Conservation (phyloP, 2,329 filamentous ascomycete species). For the Talaromyces piceae region DNA sequence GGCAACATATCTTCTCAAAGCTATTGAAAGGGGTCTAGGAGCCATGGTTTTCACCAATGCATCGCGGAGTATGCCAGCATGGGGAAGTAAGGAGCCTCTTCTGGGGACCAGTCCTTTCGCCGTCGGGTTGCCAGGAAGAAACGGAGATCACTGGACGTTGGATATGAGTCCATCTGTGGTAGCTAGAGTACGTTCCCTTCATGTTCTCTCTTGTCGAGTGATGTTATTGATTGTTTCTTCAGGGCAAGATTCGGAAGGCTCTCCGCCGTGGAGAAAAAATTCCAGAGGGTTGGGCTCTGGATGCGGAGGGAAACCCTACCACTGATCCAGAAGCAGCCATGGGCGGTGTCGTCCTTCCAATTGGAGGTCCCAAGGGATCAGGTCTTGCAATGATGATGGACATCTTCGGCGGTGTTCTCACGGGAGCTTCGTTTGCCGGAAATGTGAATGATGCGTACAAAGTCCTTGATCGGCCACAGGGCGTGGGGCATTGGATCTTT, state of each 20-base stretch:
- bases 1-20: constrained; percentile 18
- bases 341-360: constrained; percentile 15
- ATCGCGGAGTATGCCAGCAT: constrained; percentile 24
- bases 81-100: constrained; percentile 17
- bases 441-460: constrained; percentile 3
- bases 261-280: constrained; percentile 17
- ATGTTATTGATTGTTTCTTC: neutral
- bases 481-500: constrained; percentile 1
- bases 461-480: constrained; percentile 1
- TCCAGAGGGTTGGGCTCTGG: constrained; percentile 17
- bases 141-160: constrained; percentile 13
- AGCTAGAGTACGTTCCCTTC: constrained; percentile 7
- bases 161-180: constrained; percentile 19
- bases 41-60: constrained; percentile 30
- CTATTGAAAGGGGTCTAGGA: constrained; percentile 14
- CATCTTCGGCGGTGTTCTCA: constrained; percentile 4
- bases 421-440: constrained; percentile 2
- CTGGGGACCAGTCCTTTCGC: constrained; percentile 12
- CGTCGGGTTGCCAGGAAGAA: constrained; percentile 7
- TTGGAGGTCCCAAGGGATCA: constrained; percentile 13
- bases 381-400: constrained; percentile 12
- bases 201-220: neutral
- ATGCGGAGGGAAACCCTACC: constrained; percentile 15
- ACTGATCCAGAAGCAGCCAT: constrained; percentile 16
- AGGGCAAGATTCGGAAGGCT: constrained; percentile 19